Percentiles rank a stretch among this genome's conserved stretches.
Conservation (phyloP, 169 alveolate genomes). For the Eimeria tenella region DNA sequence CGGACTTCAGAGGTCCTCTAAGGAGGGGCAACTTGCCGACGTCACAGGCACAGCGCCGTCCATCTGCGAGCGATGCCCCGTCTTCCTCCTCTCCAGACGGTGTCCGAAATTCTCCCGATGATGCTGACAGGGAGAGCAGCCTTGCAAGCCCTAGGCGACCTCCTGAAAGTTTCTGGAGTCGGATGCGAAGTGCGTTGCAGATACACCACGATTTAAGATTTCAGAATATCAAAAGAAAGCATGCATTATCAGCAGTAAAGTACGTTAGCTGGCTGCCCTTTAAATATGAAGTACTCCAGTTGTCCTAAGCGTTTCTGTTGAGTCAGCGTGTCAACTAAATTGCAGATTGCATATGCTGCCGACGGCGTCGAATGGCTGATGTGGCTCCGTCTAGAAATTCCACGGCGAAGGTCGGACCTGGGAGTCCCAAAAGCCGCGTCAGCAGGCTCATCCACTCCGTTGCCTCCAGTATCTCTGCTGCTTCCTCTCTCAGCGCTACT, state of each 20-base stretch:
- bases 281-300: too few species aligned
- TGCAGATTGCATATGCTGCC: conserved; percentile 50
- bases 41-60: background rate
- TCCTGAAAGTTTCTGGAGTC: conserved; percentile 27
- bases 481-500: conserved; percentile 34
- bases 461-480: conserved; percentile 6
- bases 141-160: background rate
- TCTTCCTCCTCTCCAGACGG: conserved; percentile 52
- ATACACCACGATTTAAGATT: too few species aligned
- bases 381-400: background rate
- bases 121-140: conserved; percentile 5
- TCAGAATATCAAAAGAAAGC: too few species aligned
- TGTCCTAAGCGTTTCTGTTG: too few species aligned
- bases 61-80: conserved; percentile 35
- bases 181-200: background rate
- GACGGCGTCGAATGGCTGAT: conserved; percentile 14
- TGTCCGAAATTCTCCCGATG: background rate
- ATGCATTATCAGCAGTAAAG: too few species aligned
- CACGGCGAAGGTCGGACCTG: background rate
- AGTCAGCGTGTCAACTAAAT: too few species aligned
- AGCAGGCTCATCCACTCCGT: conserved; percentile 23
- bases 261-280: too few species aligned
- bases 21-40: background rate
- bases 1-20: background rate
- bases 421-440: conserved; percentile 17